Evolutionary conservation across 2,329 filamentous ascomycete genomes (phyloP), one percentile per base, ranked within the genome.

Genomic region (Cladosporium austrohemisphaericum): DNA sequence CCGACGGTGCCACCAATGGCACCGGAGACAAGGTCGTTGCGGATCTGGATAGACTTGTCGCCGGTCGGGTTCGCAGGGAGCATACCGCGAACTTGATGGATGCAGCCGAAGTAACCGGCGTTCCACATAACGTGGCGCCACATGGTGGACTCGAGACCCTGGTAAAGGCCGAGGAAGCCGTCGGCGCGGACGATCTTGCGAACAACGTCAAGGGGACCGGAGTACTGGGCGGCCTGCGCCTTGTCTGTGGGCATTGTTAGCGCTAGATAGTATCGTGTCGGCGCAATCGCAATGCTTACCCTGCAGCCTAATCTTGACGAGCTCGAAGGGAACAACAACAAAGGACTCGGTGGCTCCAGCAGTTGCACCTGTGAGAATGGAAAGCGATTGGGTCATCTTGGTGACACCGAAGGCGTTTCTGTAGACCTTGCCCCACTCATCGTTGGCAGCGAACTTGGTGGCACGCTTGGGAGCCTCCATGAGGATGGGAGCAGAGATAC

Each of bases 371-470:
- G 93, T 98, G 44, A 98, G 81, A 57, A 96, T 81, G 19, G 93
- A 95, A 52, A 98, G 81, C 1, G 83, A 81, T 74, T 98, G 93
- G 65, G 80, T 97, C 84, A 94, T 93, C 75, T 95, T 88, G 50
- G 81, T 71, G 49, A 86, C 78, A 58, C 88, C 89, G 67, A 98
- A 97, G 43, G 86, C 68, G 60, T 86, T 85, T 67, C 90, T 87
- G 77, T 95, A 98, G 72, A 96, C 80, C 72, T 90, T 83, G 63
- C 93, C 93, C 93, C 93, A 98, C 69, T 92, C 88, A 69, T 98
- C 93, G 73, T 98, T 98, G 73, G 93, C 93, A 38, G 93, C 92
- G 72, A 98, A 98, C 73, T 98, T 98, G 76, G 89, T 97, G 35
- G 92, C 92, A 74, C 76, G 83, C 81, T 95, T 95, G 71, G 88